Percentiles rank a stretch among this genome's conserved stretches.
These are phyloP conservation scores for Protomyces lactucae-debilis DNA, from an alignment of 1,139 yeast genomes.

Conservation along the genomic window DNA sequence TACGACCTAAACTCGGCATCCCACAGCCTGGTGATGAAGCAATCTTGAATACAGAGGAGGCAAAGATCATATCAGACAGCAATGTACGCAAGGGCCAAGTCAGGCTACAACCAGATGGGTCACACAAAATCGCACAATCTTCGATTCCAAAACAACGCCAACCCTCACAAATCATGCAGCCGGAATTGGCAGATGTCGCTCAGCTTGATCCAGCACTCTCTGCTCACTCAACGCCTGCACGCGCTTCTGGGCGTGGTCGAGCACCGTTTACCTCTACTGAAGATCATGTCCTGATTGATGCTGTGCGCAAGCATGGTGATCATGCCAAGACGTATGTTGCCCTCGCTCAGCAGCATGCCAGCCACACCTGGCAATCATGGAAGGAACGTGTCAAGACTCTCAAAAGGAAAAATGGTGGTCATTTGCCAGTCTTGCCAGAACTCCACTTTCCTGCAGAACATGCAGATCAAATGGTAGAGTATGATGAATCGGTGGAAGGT, in stretches of 20 bases:
- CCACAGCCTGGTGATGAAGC: slow-evolving; percentile 7
- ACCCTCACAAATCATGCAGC: not conserved
- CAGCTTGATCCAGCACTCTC: not conserved
- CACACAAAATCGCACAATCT: not conserved
- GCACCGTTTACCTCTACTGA: slow-evolving; percentile 16
- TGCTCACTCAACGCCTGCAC: not conserved
- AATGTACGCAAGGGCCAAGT: not conserved
- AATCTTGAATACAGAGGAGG: slow-evolving; percentile 7
- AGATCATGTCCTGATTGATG: slow-evolving; percentile 10
- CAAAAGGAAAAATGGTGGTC: slow-evolving; percentile 4
- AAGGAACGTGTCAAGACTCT: slow-evolving; percentile 24
- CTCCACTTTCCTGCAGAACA: not conserved
- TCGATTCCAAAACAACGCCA: not conserved
- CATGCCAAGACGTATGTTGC: slow-evolving; percentile 6
- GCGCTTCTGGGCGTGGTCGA: not conserved
- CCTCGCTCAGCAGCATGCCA: slow-evolving; percentile 8
- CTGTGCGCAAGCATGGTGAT: slow-evolving; percentile 12
- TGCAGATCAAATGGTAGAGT: not conserved
- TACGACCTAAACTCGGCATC: slow-evolving; percentile 15
- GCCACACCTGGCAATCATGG: slow-evolving; percentile 27
- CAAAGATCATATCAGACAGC: slow-evolving; percentile 3
- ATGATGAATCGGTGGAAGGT: not conserved
- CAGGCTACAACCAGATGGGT: not conserved
- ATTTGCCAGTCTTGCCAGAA: not conserved
- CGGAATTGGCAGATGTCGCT: not conserved